A percentile compares a stretch with the other conserved stretches of the same genome.
These are phyloP conservation scores for Phycomyces blakesleeanus DNA, from an alignment of 192 early-diverging fungal genomes.

Conservation along the genomic window DNA sequence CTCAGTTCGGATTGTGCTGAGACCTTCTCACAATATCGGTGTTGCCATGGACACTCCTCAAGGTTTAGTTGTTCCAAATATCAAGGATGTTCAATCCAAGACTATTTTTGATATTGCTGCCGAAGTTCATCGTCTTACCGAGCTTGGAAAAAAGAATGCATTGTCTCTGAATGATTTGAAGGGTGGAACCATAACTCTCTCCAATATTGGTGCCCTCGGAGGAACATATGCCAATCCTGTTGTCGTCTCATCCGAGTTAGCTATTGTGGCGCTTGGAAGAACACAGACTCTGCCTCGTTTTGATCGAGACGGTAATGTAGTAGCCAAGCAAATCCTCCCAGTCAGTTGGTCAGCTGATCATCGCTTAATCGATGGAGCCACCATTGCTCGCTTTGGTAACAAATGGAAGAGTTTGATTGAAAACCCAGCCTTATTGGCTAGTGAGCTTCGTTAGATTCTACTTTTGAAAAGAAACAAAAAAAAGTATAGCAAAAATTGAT, in stretches of 20 bases:
- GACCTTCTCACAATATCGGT: slow-evolving; percentile 84
- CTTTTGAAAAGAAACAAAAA: too few species aligned
- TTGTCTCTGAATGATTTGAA: slow-evolving; percentile 66
- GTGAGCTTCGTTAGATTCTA: slow-evolving; percentile 46
- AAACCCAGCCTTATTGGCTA: slow-evolving; percentile 74
- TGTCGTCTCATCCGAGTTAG: slow-evolving; percentile 77
- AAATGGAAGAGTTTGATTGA: slow-evolving; percentile 86
- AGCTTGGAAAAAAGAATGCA: slow-evolving; percentile 57
- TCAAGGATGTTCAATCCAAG: slow-evolving; percentile 85
- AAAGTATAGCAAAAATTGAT: too few species aligned
- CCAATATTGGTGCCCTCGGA: slow-evolving; percentile 93
- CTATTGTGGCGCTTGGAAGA: slow-evolving; percentile 89
- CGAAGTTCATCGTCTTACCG: slow-evolving; percentile 75
- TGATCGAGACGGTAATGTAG: slow-evolving; percentile 57
- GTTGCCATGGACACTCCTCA: slow-evolving; percentile 95
- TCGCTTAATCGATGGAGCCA: slow-evolving; percentile 93
- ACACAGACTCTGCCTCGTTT: slow-evolving; percentile 80
- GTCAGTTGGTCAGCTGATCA: slow-evolving; percentile 96
- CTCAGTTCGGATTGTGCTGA: slow-evolving; percentile 64
- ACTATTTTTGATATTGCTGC: slow-evolving; percentile 86
- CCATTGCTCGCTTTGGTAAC: slow-evolving; percentile 86
- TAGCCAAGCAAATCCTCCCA: slow-evolving; percentile 68
- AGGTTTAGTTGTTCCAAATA: slow-evolving; percentile 90
- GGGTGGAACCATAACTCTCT: slow-evolving; percentile 88
- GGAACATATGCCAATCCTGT: slow-evolving; percentile 91